Evolutionary conservation across 1,284 basidiomycete species (phyloP).

Genomic region (Papiliotrema nemorosa): DNA sequence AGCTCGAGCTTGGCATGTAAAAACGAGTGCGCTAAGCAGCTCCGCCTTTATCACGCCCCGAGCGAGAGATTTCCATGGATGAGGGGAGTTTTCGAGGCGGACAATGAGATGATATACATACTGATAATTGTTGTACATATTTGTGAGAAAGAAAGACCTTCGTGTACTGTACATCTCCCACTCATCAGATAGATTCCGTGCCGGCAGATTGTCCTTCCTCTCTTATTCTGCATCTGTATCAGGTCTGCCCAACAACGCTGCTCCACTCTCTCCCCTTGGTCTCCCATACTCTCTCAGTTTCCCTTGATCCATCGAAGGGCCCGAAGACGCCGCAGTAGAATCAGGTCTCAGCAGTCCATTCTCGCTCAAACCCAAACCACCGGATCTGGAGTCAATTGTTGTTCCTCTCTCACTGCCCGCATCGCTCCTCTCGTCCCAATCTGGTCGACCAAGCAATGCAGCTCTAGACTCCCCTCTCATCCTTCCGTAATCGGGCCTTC

Average conservation of each 20-base stretch:
- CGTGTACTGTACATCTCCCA: too few relatives aligned
- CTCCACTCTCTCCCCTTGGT: constrained; percentile 6
- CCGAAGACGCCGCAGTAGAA: background rate
- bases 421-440: constrained; percentile 15
- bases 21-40: too few relatives aligned
- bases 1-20: too few relatives aligned
- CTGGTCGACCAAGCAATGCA: constrained; percentile 17
- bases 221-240: too few relatives aligned
- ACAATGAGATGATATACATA: too few relatives aligned
- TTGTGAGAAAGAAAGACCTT: too few relatives aligned
- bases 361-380: background rate
- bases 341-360: background rate
- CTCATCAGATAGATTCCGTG: too few relatives aligned
- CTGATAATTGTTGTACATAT: too few relatives aligned
- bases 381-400: background rate
- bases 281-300: constrained; percentile 4
- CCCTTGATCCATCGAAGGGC: background rate
- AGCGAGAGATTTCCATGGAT: too few relatives aligned
- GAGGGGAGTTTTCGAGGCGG: too few relatives aligned
- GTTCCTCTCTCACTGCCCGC: background rate
- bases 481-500: constrained; percentile 26
- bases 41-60: too few relatives aligned
- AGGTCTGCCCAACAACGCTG: constrained; percentile 11
- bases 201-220: too few relatives aligned
- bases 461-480: constrained; percentile 34